phyloP scores from a whole-genome alignment of 2,329 filamentous ascomycete species.

The Monilinia fructicola region DNA sequence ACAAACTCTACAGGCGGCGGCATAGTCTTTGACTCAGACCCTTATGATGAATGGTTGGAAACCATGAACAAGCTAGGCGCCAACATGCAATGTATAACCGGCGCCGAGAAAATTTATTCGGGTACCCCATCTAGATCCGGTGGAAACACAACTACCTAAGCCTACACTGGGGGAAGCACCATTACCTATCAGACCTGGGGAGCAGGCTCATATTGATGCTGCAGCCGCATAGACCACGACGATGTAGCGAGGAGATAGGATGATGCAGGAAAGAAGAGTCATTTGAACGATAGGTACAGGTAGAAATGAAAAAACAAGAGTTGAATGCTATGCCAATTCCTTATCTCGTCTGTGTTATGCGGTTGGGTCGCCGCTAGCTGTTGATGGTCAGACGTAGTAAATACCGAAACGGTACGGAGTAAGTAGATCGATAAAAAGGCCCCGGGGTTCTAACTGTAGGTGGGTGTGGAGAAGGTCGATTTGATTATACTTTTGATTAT shows the following conservation, averaged over 20 bases:
- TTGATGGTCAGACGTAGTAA: background rate
- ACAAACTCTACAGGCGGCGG: slow-evolving; percentile 61
- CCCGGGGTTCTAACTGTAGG: no score
- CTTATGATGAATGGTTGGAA: slow-evolving; percentile 89
- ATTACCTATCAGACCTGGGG: slow-evolving; percentile 10
- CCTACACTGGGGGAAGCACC: background rate
- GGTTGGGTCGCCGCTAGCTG: background rate
- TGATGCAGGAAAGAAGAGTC: background rate
- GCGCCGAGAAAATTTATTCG: slow-evolving; percentile 64
- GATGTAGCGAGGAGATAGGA: background rate
- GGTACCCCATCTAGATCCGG: slow-evolving; percentile 27
- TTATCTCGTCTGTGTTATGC: background rate
- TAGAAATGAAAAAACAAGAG: background rate
- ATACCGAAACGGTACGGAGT: no score
- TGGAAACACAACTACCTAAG: background rate
- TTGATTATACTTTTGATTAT: no score
- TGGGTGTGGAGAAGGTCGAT: no score
- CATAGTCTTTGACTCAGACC: slow-evolving; percentile 92
- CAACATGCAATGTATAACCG: slow-evolving; percentile 84
- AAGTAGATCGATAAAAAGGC: background rate
- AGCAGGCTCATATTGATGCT: slow-evolving; percentile 33
- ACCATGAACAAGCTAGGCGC: slow-evolving; percentile 95
- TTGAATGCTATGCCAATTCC: background rate
- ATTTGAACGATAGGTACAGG: background rate
- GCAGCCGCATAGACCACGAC: slow-evolving; percentile 27